Base-by-base conservation (phyloP, 192 early-diverging fungal genomes). In the Umbelopsis isabellina region DNA sequence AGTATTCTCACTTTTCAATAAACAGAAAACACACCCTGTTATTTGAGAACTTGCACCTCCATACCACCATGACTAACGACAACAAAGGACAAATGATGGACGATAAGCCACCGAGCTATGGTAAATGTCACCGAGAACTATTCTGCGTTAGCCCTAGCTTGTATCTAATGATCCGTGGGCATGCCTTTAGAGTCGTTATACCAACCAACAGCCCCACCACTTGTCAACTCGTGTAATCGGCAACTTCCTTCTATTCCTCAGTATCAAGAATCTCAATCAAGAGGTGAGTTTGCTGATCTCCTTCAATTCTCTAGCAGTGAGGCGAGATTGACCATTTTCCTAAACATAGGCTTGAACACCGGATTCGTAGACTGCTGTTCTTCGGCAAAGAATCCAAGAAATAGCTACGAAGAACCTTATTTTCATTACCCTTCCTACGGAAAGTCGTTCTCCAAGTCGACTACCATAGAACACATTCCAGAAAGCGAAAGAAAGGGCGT, bases 91-190 rank as follows among this genome's bases (percentile, higher is more conserved):
- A 33, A 12, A 37, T 25, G 6, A 35, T 16, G 9, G 30, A 61
- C 5, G 55, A 61, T 35, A 61, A 61, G 25, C 55, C 55, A 61
- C 55, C 55, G 13, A 61, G 55, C 55, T 61, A 61, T 35, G 55
- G 55, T 61, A 61, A 61, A 37, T 35, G 9, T 6, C 27, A 35
- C 25, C 3, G 33, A 11, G 23, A 61, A 7, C 4, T 22, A 16
- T 30, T 1, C 12, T 15, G 33, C 25, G 3, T 8, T 6, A 61
- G 13, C 55, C 55, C 16, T 27, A 23, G 27, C 16, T 61, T 1
- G 27, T 35, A 35, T 35, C 55, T 18, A 15, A 35, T 16, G 3
- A 15, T 18, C 6, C 37, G 0, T 41, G 37, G 6, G 1, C 10
- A 41, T 61, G 55, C 15, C 30, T 27, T 27, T 16, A 61, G 55